These are phyloP conservation scores for Leptoxyphium fumago DNA, from an alignment of 2,329 filamentous ascomycete species.

Conservation along the genomic window DNA sequence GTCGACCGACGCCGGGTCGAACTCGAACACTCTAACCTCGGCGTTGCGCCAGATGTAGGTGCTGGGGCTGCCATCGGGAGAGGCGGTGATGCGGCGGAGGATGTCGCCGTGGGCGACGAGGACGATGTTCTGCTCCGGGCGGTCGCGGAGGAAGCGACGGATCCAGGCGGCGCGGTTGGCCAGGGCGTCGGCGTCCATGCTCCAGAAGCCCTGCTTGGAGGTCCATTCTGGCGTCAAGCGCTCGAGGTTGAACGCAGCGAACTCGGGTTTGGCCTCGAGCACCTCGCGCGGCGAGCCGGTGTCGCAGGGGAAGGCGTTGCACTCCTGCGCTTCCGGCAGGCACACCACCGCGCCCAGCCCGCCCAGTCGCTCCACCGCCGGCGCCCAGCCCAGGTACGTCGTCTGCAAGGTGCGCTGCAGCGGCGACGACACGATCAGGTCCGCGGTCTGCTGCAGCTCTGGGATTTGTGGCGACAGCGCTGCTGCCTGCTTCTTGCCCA, in stretches of 20 bases:
- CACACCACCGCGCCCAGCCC: slow-evolving; percentile 14
- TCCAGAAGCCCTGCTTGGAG: slow-evolving; percentile 17
- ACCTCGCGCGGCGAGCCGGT: slow-evolving; percentile 12
- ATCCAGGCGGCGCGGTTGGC: slow-evolving; percentile 16
- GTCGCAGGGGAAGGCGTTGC: slow-evolving; percentile 19
- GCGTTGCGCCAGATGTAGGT: slow-evolving; percentile 19
- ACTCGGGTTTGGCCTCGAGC: slow-evolving; percentile 13
- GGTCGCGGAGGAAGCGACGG: slow-evolving; percentile 14
- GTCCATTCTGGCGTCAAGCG: slow-evolving; percentile 17
- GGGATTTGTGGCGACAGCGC: slow-evolving; percentile 13
- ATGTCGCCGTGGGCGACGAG: slow-evolving; percentile 21
- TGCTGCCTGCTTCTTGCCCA: slow-evolving; percentile 20
- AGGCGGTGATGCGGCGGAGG: slow-evolving; percentile 14
- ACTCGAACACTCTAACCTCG: slow-evolving; percentile 15
- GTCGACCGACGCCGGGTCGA: slow-evolving; percentile 12
- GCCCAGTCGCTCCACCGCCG: slow-evolving; percentile 15
- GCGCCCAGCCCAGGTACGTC: slow-evolving; percentile 15
- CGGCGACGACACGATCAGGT: slow-evolving; percentile 17
- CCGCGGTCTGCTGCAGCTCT: slow-evolving; percentile 11
- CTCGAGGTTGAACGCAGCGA: slow-evolving; percentile 15
- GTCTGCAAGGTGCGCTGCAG: slow-evolving; percentile 20
- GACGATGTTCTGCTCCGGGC: slow-evolving; percentile 19
- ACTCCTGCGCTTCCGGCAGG: slow-evolving; percentile 19
- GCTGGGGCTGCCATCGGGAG: slow-evolving; percentile 8
- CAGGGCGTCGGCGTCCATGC: slow-evolving; percentile 7